Conservation (phyloP, 257 asterid genomes). For the Capsicum chinense region DNA sequence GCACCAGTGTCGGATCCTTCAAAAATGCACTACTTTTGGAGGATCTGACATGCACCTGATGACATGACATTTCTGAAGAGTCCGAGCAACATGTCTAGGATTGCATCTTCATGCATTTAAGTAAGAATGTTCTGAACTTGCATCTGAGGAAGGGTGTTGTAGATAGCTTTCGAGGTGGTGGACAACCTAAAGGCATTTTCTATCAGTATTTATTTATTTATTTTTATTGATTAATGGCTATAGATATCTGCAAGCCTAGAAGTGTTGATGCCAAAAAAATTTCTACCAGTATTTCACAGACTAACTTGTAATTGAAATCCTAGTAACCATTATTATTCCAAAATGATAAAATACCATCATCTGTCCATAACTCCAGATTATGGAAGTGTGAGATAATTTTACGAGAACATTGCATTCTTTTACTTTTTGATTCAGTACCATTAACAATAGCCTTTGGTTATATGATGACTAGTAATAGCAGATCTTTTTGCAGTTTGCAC, state of each 20-base stretch:
- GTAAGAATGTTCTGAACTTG: background rate
- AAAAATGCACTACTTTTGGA: too few relatives aligned
- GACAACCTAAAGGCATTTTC: background rate
- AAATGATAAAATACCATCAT: background rate
- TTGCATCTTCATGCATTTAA: background rate
- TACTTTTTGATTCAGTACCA: background rate
- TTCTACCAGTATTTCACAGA: background rate
- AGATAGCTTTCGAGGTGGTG: background rate
- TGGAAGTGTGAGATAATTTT: background rate
- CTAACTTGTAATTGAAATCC: background rate
- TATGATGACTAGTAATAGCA: slow-evolving; percentile 5
- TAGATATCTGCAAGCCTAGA: too few relatives aligned
- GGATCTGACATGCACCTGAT: too few relatives aligned
- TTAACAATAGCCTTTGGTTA: background rate
- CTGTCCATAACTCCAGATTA: background rate
- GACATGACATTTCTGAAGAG: too few relatives aligned
- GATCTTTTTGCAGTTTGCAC: background rate
- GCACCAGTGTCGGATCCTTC: too few relatives aligned
- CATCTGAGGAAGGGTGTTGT: background rate
- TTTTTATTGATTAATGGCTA: too few relatives aligned
- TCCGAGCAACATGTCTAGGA: too few relatives aligned
- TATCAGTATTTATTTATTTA: background rate
- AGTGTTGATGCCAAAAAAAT: too few relatives aligned
- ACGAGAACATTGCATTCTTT: background rate
- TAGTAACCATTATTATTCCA: background rate